Evolutionary conservation across 1,284 basidiomycete species (phyloP).

Genomic region (Porodaedalea pini): DNA sequence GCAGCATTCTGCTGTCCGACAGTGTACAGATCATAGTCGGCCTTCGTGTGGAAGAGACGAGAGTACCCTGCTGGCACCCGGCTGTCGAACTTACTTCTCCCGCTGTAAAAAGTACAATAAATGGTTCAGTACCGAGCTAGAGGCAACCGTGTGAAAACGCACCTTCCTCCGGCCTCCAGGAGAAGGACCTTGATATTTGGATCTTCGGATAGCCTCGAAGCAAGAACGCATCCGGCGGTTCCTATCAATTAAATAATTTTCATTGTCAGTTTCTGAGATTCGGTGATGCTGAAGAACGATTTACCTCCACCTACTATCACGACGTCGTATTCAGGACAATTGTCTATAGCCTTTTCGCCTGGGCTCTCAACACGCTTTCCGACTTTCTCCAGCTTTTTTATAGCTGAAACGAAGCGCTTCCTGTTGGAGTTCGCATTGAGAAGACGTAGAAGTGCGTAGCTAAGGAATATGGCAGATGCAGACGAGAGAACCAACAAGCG

Average conservation of each 20-base stretch:
- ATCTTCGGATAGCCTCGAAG: conserved; percentile 38
- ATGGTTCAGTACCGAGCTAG: not conserved
- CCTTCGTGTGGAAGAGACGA: conserved; percentile 8
- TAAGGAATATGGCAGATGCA: not conserved
- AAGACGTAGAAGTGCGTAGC: not conserved
- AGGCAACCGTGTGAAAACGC: not conserved
- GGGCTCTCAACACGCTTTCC: not conserved
- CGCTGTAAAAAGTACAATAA: not conserved
- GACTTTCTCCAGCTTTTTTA: conserved; percentile 4
- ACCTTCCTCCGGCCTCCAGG: conserved; percentile 24
- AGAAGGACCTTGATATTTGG: conserved; percentile 27
- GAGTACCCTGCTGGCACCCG: conserved; percentile 6
- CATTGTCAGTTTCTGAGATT: not conserved
- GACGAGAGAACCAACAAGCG: not conserved
- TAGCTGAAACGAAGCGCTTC: not conserved
- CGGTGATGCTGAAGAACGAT: not conserved
- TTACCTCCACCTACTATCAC: conserved; percentile 23
- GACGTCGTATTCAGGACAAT: conserved; percentile 16
- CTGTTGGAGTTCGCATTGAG: not conserved
- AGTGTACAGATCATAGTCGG: conserved; percentile 16
- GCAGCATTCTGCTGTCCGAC: conserved; percentile 14
- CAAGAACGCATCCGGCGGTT: conserved; percentile 41
- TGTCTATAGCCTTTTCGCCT: not conserved
- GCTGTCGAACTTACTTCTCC: not conserved
- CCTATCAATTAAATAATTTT: conserved; percentile 7